Evolutionary conservation across 2,329 filamentous ascomycete species (phyloP).

Genomic region (Alternaria metachromatica): DNA sequence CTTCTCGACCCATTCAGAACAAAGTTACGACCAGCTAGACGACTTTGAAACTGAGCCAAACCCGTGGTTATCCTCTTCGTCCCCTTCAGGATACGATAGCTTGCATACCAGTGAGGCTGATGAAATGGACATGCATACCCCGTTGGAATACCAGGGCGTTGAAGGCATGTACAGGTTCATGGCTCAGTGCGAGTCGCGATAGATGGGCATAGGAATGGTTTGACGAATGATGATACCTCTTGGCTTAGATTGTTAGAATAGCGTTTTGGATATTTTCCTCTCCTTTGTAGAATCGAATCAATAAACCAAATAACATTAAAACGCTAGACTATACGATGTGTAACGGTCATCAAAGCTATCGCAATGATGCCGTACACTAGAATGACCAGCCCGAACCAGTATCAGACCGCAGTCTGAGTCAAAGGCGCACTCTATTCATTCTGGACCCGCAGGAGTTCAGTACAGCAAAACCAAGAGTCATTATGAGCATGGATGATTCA

Average conservation of each 20-base stretch:
- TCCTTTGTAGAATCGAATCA: conserved; percentile 26
- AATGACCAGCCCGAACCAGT: no score
- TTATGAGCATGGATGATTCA: no score
- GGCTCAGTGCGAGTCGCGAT: conserved; percentile 64
- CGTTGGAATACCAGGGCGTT: conserved; percentile 66
- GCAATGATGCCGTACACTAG: no score
- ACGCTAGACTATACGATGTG: no score
- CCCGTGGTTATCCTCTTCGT: conserved; percentile 59
- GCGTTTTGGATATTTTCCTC: conserved; percentile 24
- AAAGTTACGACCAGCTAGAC: conserved; percentile 49
- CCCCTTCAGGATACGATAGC: conserved; percentile 63
- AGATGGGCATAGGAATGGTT: conserved; percentile 2
- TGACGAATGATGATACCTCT: conserved; percentile 31
- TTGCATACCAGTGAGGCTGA: conserved; percentile 62
- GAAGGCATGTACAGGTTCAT: conserved; percentile 72
- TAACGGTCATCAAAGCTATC: no score
- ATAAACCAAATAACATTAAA: conserved; percentile 3
- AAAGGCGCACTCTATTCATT: no score
- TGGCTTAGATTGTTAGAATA: conserved; percentile 34
- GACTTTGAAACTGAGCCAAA: conserved; percentile 54
- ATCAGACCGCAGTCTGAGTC: no score
- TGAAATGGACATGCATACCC: conserved; percentile 43
- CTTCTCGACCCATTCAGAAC: conserved; percentile 50
- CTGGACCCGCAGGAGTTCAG: no score
- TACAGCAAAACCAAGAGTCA: no score